Conservation (phyloP, 345 rosid species). For the Arabidopsis arenosa region DNA sequence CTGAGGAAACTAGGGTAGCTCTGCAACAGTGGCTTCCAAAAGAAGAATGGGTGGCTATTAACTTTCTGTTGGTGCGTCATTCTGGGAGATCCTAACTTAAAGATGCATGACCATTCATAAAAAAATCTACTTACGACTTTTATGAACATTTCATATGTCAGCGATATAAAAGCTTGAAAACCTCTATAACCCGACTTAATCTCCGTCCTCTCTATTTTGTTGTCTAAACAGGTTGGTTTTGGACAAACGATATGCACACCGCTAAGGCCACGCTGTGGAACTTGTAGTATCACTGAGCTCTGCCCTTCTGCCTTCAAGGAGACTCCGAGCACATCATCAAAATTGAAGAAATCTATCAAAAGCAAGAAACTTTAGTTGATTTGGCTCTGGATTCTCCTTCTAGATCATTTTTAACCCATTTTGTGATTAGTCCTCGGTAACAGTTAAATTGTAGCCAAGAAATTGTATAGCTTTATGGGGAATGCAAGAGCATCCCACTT, state of each 20-base stretch:
- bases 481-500: slow-evolving; percentile 17
- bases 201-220: slow-evolving; percentile 6
- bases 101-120: slow-evolving; percentile 8
- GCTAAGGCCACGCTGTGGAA: slow-evolving; percentile 71
- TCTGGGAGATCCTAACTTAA: background rate
- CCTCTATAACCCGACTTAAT: background rate
- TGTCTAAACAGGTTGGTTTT: slow-evolving; percentile 68
- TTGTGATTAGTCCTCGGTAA: slow-evolving; percentile 18
- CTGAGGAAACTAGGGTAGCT: slow-evolving; percentile 88
- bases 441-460: background rate
- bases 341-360: slow-evolving; percentile 50
- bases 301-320: slow-evolving; percentile 96
- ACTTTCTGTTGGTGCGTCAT: slow-evolving; percentile 83
- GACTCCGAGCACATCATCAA: slow-evolving; percentile 55
- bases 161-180: background rate
- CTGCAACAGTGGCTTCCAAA: slow-evolving; percentile 94
- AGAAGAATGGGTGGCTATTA: slow-evolving; percentile 89
- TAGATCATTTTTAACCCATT: slow-evolving; percentile 4
- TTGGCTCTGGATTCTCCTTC: slow-evolving; percentile 23
- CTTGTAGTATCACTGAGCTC: slow-evolving; percentile 59
- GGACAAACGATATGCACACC: slow-evolving; percentile 95
- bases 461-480: slow-evolving; percentile 24
- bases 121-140: background rate
- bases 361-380: slow-evolving; percentile 45
- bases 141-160: background rate